Conservation (phyloP, 1,284 basidiomycete species). For the Fomes fomentarius region DNA sequence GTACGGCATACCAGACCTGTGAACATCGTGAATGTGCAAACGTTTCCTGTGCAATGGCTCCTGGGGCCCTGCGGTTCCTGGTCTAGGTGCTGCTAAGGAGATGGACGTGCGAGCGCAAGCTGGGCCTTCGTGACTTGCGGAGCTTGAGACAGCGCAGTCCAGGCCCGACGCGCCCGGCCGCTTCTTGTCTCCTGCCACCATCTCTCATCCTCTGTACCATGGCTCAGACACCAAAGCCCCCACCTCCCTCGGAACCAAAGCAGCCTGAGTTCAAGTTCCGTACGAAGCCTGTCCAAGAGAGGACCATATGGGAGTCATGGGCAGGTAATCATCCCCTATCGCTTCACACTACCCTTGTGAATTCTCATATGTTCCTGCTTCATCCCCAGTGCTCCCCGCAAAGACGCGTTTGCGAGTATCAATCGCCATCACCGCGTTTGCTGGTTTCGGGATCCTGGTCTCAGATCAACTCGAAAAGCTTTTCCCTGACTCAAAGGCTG, state of each 20-base stretch:
- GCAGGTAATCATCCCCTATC: conserved; percentile 30
- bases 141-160: background rate
- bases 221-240: conserved; percentile 10
- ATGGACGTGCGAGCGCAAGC: background rate
- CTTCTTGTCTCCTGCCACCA: conserved; percentile 8
- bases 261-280: conserved; percentile 21
- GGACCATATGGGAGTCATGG: conserved; percentile 40
- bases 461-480: conserved; percentile 60
- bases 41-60: background rate
- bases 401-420: conserved; percentile 63
- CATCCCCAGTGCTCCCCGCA: conserved; percentile 56
- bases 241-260: conserved; percentile 5
- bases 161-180: background rate
- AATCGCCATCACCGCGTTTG: conserved; percentile 55
- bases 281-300: conserved; percentile 21
- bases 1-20: conserved; percentile 64
- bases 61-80: background rate
- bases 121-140: background rate
- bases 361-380: background rate
- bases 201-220: background rate
- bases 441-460: conserved; percentile 50
- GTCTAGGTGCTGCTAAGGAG: background rate
- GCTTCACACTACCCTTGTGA: background rate
- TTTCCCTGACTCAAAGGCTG: conserved; percentile 32
- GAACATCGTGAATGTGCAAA: conserved; percentile 50